Base-by-base conservation (phyloP, 495 filamentous ascomycete species). In the Neurospora tetrasperma region DNA sequence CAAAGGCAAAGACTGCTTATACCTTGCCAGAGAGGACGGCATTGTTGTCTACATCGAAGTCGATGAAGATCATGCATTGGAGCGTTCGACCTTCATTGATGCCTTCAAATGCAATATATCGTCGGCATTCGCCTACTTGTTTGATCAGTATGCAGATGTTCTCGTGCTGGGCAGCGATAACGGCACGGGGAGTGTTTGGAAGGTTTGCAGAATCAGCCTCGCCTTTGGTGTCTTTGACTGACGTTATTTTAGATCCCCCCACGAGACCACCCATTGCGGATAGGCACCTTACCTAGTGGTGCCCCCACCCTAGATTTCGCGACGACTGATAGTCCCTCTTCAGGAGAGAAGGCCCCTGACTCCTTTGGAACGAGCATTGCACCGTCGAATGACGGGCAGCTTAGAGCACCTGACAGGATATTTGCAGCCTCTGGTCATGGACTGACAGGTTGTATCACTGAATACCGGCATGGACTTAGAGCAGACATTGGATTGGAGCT, bases 21-120 rank as follows among this genome's bases (percentile, higher is more conserved):
- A 91, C 73, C 83, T 97, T 35, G 93, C 89, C 23, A 88, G 93
- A 70, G 92, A 96, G 78, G 93, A 97, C 77, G 93, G 93, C 16
- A 82, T 90, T 72, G 86, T 95, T 12, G 87, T 88, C 71, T 90
- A 88, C 73, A 78, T 94, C 1, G 89, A 93, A 75, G 87, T 90
- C 42, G 87, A 89, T 42, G 86, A 83, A 73, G 84, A 82, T 44
- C 80, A 79, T 75, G 80, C 86, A 23, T 76, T 89, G 40, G 82
- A 86, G 38, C 76, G 83, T 7, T 82, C 82, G 27, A 84, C 84
- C 43, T 83, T 86, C 69, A 86, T 91, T 68, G 89, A 89, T 23
- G 82, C 84, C 9, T 83, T 93, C 38, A 82, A 87, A 18, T 87
- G 87, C 78, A 89, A 88, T 71, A 88, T 92, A 69, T 88, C 88